phyloP scores from a whole-genome alignment of 139 green algal species.

The Pleodorina starrii region DNA sequence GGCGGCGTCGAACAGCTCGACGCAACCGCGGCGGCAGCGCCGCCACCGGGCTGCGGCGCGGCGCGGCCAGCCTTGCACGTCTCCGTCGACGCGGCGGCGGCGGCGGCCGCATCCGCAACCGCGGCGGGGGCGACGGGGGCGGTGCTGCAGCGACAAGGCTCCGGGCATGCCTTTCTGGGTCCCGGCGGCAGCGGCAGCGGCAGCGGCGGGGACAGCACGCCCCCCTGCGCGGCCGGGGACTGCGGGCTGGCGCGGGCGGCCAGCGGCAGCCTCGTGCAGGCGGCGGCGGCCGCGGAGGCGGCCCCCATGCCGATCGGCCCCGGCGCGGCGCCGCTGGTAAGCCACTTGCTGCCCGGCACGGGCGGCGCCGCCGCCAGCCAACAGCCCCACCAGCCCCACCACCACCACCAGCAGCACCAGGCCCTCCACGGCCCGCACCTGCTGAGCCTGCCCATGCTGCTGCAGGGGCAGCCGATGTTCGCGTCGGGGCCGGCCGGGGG shows the following conservation, averaged over 20 bases:
- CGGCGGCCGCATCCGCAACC: neutral
- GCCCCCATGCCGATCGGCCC: neutral
- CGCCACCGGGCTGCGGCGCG: neutral
- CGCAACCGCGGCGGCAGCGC: neutral
- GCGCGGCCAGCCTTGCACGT: neutral
- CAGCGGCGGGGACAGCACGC: neutral
- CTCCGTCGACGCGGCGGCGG: neutral
- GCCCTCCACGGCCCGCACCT: neutral
- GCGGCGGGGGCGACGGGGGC: too few species aligned
- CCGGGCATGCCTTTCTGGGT: neutral
- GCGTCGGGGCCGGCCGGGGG: too few species aligned
- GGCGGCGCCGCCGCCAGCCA: too few species aligned
- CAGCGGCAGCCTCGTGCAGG: slow-evolving; percentile 25
- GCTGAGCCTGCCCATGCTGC: neutral
- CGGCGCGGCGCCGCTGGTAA: neutral
- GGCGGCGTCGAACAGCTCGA: neutral
- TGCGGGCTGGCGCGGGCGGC: neutral
- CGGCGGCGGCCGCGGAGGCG: neutral
- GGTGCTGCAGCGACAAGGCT: neutral
- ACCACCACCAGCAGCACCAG: neutral
- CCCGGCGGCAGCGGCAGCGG: neutral
- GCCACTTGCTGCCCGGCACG: too few species aligned
- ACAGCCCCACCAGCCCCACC: too few species aligned
- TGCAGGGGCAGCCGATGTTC: neutral
- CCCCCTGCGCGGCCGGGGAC: neutral